Evolutionary conservation across 306 rosid genomes (phyloP), one percentile per base, ranked within the genome.

Genomic region (Cicer bijugum): DNA sequence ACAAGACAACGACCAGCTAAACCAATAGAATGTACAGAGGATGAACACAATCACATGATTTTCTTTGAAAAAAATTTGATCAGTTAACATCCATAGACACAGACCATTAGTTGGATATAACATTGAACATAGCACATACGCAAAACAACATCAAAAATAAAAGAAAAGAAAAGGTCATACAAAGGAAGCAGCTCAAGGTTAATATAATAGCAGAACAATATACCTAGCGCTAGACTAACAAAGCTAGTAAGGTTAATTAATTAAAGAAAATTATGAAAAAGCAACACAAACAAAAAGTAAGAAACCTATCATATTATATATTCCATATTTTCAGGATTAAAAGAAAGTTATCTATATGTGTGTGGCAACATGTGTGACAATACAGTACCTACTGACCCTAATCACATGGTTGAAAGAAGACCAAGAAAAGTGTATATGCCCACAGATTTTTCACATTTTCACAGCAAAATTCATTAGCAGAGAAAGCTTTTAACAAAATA

Each of bases 1-100:
- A 47, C 64, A 39, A 43, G 8, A 67, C 52, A 58, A 52, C 20
- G 61, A 52, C 48, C 45, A 77, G 62, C 57, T 8, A 72, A 9
- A 67, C 37, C 71, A 20, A 55, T 16, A 62, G 16, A 38, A 12
- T 9, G 9, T 23, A 70, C 17, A 56, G 45, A 17, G 16, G 14
- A 75, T 10, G 3, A 8, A 71, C 33, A 3, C 51, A 59, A 35
- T 12, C 12, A 38, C 4, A 39, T 40, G 16, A 23, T 20, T 68
- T 46, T 40, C 60, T 16, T 3, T 16, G 12, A 33, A 62, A 67
- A 40, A 45, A 5, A 45, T 45, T 58, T 44, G 4, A 17, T 3
- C 68, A 16, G 8, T 59, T 8, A 58, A 77, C 14, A 66, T 7
- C 66, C 55, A 64, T n/a, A 39, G 17, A 67, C 39, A 57, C 48